These are phyloP conservation scores for Teunomyces cretensis DNA, from an alignment of 805 yeast genomes.

Conservation along the genomic window DNA sequence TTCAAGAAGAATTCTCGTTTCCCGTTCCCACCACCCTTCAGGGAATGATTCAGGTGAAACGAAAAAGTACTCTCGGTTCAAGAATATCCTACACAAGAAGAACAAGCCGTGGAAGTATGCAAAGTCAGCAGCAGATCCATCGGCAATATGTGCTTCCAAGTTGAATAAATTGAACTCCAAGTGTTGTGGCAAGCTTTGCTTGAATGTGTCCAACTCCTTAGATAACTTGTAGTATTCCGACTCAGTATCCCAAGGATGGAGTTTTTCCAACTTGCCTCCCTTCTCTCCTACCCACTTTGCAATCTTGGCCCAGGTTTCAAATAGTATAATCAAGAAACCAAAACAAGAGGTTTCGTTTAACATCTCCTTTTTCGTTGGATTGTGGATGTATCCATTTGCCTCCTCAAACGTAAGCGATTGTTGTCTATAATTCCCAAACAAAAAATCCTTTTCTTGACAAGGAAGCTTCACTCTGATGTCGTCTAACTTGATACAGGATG, in stretches of 20 bases:
- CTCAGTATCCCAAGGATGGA: slow-evolving; percentile 27
- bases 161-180: slow-evolving; percentile 23
- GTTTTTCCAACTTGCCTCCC: slow-evolving; percentile 27
- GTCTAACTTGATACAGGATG: slow-evolving; percentile 31
- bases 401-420: slow-evolving; percentile 15
- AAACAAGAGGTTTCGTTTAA: slow-evolving; percentile 16
- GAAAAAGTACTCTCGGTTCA: slow-evolving; percentile 36
- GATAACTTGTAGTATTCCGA: slow-evolving; percentile 27
- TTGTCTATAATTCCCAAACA: slow-evolving; percentile 21
- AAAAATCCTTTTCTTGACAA: slow-evolving; percentile 29
- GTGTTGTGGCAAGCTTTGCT: slow-evolving; percentile 22
- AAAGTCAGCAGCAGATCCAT: slow-evolving; percentile 29
- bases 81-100: slow-evolving; percentile 31
- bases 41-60: slow-evolving; percentile 29
- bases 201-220: slow-evolving; percentile 21
- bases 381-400: slow-evolving; percentile 11
- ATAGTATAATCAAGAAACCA: slow-evolving; percentile 29
- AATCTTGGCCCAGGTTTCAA: slow-evolving; percentile 37
- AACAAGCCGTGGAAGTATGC: slow-evolving; percentile 35
- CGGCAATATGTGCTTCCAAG: slow-evolving; percentile 26
- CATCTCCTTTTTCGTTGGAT: background rate
- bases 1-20: slow-evolving; percentile 18
- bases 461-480: slow-evolving; percentile 33
- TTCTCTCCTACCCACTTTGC: slow-evolving; percentile 41
- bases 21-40: slow-evolving; percentile 26